Evolutionary conservation across 495 filamentous ascomycete species (phyloP).

Genomic region (Halenospora varia): DNA sequence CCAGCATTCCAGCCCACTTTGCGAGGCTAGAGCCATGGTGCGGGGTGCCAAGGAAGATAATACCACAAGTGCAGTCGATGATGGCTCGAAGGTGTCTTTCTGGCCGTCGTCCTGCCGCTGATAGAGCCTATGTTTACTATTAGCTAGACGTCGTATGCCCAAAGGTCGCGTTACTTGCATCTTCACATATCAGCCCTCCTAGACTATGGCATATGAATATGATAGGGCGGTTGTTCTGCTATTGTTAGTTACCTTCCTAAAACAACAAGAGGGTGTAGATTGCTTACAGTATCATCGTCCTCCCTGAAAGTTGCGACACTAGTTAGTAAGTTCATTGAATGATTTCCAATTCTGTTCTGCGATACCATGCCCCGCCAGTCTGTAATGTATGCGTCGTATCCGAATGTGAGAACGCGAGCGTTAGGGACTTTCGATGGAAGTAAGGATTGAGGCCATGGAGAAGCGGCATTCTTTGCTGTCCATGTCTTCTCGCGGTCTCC

Average conservation of each 20-base stretch:
- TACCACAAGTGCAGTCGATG: slow-evolving; percentile 28
- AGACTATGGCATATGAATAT: slow-evolving; percentile 21
- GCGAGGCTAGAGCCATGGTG: slow-evolving; percentile 35
- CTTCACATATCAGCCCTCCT: slow-evolving; percentile 16
- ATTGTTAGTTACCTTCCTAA: slow-evolving; percentile 1
- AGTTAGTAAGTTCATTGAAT: slow-evolving; percentile 23
- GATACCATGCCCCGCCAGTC: slow-evolving; percentile 22
- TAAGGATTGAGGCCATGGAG: not conserved
- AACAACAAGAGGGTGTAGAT: not conserved
- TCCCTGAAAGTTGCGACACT: slow-evolving; percentile 18
- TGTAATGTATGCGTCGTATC: slow-evolving; percentile 29
- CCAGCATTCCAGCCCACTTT: slow-evolving; percentile 23
- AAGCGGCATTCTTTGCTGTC: not conserved
- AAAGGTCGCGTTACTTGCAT: slow-evolving; percentile 3
- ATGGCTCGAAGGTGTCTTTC: slow-evolving; percentile 30
- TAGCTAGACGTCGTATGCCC: not conserved
- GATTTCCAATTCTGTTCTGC: slow-evolving; percentile 22
- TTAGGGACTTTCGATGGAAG: slow-evolving; percentile 14
- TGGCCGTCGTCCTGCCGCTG: not conserved
- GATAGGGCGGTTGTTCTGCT: slow-evolving; percentile 14
- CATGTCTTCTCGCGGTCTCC: slow-evolving; percentile 2
- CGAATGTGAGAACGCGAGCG: slow-evolving; percentile 27
- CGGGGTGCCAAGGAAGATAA: slow-evolving; percentile 40
- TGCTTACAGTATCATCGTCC: slow-evolving; percentile 21
- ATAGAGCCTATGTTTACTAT: slow-evolving; percentile 3